Evolutionary conservation across 306 rosid genomes (phyloP), one percentile per base, ranked within the genome.

Genomic region (Cyclanthera cordifolia): DNA sequence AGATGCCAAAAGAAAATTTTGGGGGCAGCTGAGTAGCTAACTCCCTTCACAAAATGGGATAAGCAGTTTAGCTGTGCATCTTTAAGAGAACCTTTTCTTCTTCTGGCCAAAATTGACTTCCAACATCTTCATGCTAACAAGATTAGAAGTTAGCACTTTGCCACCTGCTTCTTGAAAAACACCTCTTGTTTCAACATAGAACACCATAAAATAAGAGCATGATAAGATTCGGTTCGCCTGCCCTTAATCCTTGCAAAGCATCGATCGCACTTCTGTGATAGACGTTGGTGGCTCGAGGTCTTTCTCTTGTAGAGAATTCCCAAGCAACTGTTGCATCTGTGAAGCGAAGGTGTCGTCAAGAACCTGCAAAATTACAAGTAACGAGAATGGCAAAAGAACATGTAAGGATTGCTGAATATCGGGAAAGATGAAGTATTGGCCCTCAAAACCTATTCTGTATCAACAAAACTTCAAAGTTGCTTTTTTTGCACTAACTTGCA

Each of bases 281-380:
- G 86, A 88, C 71, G 95, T 76, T 0, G 99, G 99, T 14, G 91
- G 81, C 51, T 86, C 97, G 9, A 90, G 59, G 51, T 94, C 97
- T 67, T 82, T 94, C 82, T 86, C 97, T 70, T 76, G 97, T n/a
- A 90, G 68, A 17, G 91, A 82, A 75, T 94, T 88, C 25, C 99
- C 99, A 15, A 94, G 78, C 68, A 88, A 79, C 73, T 87, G 95
- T 69, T 94, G 99, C 88, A 90, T 82, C 67, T 94, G 96, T 14
- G 99, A 88, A 14, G 96, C 99, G 72, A 94, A 94, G 15, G 85
- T 82, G 70, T 94, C 97, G 2, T 94, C 97, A 41, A 94, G 78
- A 76, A 90, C 75, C 99, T 94, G 87, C 72, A 72, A 28, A 71
- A 13, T 14, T 53, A 27, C 2, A 7, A 30, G 5, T 34, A 16